phyloP scores from a whole-genome alignment of 805 yeast species.

The Lachancea mirantina region DNA sequence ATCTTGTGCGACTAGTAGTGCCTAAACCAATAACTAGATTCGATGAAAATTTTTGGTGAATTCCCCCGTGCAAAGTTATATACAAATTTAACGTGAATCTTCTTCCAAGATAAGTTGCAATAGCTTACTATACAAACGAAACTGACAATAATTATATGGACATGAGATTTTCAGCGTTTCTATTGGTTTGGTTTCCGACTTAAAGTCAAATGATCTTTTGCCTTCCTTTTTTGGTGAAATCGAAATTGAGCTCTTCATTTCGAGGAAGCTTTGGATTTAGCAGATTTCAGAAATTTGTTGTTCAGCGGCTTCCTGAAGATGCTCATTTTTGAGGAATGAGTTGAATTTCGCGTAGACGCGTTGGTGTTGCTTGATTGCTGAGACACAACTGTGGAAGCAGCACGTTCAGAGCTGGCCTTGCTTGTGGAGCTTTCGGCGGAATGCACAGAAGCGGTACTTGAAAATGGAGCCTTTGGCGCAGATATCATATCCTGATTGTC shows the following conservation, averaged over 20 bases:
- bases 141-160: too few relatives aligned
- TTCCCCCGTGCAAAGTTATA: too few relatives aligned
- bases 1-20: too few relatives aligned
- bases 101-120: too few relatives aligned
- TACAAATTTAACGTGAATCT: too few relatives aligned
- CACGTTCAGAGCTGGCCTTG: neutral
- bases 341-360: conserved; percentile 3
- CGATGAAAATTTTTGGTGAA: too few relatives aligned
- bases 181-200: too few relatives aligned
- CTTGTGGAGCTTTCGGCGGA: conserved; percentile 6
- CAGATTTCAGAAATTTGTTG: conserved; percentile 2
- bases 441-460: conserved; percentile 7
- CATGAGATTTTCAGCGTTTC: too few relatives aligned
- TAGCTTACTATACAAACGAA: too few relatives aligned
- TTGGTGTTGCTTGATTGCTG: conserved; percentile 1
- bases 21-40: too few relatives aligned
- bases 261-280: conserved; percentile 1
- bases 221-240: neutral
- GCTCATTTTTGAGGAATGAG: conserved; percentile 6
- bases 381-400: conserved; percentile 1
- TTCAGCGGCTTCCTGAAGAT: conserved; percentile 5
- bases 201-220: too few relatives aligned
- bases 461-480: conserved; percentile 5
- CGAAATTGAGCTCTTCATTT: neutral
- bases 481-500: neutral